Percentiles rank a stretch among this genome's conserved stretches.
phyloP scores from a whole-genome alignment of 352 stramenopile species.

The Aphanomyces cochlioides region DNA sequence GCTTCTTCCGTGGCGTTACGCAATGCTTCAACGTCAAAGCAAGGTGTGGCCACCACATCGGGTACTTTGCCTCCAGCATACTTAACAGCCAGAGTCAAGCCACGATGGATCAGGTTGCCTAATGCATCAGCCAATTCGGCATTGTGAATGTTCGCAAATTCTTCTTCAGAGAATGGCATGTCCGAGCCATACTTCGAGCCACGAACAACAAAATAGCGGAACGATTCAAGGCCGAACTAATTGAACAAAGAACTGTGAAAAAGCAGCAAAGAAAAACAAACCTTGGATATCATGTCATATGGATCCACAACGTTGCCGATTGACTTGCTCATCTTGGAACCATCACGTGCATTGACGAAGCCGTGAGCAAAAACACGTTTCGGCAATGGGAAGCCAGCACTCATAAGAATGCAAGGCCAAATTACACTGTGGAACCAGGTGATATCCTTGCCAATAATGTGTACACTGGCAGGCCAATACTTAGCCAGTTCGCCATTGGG shows the following conservation, averaged over 20 bases:
- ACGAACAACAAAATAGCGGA: slow-evolving; percentile 92
- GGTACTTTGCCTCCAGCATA: slow-evolving; percentile 90
- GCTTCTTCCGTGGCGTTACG: slow-evolving; percentile 44
- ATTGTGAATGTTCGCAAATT: slow-evolving; percentile 98
- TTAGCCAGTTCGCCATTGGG: slow-evolving; percentile 70
- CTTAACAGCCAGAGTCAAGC: slow-evolving; percentile 94
- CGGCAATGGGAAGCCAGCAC: slow-evolving; percentile 89
- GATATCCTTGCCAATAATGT: slow-evolving; percentile 98
- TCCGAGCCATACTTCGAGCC: slow-evolving; percentile 94
- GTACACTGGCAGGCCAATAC: slow-evolving; percentile 79
- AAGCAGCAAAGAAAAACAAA: background rate
- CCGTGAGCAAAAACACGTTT: slow-evolving; percentile 96
- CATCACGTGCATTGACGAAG: slow-evolving; percentile 97
- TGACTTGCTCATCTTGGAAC: slow-evolving; percentile 99
- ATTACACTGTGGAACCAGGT: slow-evolving; percentile 98
- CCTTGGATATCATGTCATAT: slow-evolving; percentile 90
- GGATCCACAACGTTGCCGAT: slow-evolving; percentile 98
- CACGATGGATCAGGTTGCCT: slow-evolving; percentile 96
- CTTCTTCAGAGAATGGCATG: slow-evolving; percentile 89
- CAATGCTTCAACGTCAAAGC: slow-evolving; percentile 27
- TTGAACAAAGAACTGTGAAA: background rate
- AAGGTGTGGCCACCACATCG: slow-evolving; percentile 35
- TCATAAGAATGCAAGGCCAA: slow-evolving; percentile 99
- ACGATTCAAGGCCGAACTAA: slow-evolving; percentile 91
- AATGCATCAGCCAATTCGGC: slow-evolving; percentile 90